These are phyloP conservation scores for Aplosporella prunicola DNA, from an alignment of 2,329 filamentous ascomycete species.

Conservation along the genomic window DNA sequence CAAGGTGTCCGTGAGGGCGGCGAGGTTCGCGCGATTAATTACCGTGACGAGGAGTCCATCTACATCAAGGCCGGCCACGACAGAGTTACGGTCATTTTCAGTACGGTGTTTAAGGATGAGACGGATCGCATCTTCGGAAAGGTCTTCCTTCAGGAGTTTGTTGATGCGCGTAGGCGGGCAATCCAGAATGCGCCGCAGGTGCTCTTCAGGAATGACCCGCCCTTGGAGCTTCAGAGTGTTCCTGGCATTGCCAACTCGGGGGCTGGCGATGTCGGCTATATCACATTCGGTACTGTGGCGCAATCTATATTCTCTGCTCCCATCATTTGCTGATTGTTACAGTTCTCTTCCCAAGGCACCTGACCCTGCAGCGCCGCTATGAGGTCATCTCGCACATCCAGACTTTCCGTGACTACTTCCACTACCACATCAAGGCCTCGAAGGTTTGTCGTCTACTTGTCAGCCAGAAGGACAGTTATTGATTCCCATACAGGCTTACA, in stretches of 20 bases:
- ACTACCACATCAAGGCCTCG: slow-evolving; percentile 99
- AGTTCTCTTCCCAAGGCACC: slow-evolving; percentile 94
- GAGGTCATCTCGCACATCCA: slow-evolving; percentile 99
- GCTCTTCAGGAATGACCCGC: slow-evolving; percentile 87
- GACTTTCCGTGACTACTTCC: slow-evolving; percentile 99
- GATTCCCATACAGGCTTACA: slow-evolving; percentile 86
- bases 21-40: slow-evolving; percentile 91
- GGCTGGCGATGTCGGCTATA: slow-evolving; percentile 86
- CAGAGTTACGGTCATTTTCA: slow-evolving; percentile 97
- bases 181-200: slow-evolving; percentile 99
- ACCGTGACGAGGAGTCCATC: slow-evolving; percentile 97
- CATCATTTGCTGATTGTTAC: slow-evolving; percentile 15
- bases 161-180: slow-evolving; percentile 85
- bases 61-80: slow-evolving; percentile 98
- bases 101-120: slow-evolving; percentile 94
- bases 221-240: slow-evolving; percentile 79
- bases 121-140: slow-evolving; percentile 96
- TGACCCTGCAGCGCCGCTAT: slow-evolving; percentile 79
- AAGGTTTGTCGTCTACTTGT: too few relatives aligned
- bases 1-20: slow-evolving; percentile 84
- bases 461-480: too few relatives aligned
- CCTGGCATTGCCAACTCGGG: slow-evolving; percentile 65
- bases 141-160: slow-evolving; percentile 97
- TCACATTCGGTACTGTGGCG: slow-evolving; percentile 73
- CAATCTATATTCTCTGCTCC: slow-evolving; percentile 13